phyloP scores from a whole-genome alignment of 257 asterid genomes.

The Handroanthus guayacan region DNA sequence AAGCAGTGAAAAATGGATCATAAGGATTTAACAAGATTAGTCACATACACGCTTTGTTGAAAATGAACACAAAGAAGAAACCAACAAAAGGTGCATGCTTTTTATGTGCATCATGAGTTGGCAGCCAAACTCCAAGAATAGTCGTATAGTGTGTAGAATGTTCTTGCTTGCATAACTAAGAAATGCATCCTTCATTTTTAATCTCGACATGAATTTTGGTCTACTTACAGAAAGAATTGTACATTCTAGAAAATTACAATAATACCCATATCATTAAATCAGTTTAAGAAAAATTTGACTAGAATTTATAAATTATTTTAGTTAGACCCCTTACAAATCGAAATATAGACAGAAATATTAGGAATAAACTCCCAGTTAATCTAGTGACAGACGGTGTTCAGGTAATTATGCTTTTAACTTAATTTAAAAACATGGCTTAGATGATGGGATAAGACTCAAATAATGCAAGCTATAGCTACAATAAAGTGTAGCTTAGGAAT shows the following conservation, averaged over 20 bases:
- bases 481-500: not conserved
- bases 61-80: not conserved
- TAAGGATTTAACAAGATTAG: not conserved
- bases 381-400: no score
- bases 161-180: not conserved
- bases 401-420: not conserved
- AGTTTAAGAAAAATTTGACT: no score
- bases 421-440: not conserved
- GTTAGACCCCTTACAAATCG: no score
- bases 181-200: not conserved
- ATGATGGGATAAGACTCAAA: slow-evolving; percentile 25
- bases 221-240: not conserved
- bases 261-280: no score
- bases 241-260: no score
- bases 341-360: no score
- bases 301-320: no score
- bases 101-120: not conserved
- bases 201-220: slow-evolving; percentile 12
- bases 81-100: not conserved
- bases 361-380: no score
- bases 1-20: not conserved
- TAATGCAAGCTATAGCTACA: not conserved
- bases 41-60: not conserved
- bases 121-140: not conserved
- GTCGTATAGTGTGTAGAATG: not conserved